Evolutionary conservation across 345 rosid genomes (phyloP).

Genomic region (Raphanus raphanistrum): DNA sequence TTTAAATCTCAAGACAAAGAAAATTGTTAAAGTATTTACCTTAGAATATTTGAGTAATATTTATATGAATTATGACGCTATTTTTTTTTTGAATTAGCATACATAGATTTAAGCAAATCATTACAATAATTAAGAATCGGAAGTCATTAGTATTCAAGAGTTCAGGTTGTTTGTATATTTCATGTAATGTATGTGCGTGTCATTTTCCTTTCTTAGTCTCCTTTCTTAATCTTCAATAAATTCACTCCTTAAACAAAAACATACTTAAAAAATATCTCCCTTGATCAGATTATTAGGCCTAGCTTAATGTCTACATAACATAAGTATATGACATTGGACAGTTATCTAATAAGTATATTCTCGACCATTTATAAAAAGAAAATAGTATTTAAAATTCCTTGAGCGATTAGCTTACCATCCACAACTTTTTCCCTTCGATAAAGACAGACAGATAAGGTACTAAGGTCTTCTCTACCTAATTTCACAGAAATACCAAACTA

Average conservation of each 20-base stretch:
- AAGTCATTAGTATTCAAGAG: conserved; percentile 19
- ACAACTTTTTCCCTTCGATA: conserved; percentile 29
- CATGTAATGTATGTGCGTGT: conserved; percentile 18
- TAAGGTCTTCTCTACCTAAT: conserved; percentile 34
- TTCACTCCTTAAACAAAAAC: neutral
- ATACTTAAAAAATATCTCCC: neutral
- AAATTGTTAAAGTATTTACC: neutral
- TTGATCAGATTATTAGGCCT: conserved; percentile 10
- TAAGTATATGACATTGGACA: conserved; percentile 16
- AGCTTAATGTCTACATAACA: conserved; percentile 13
- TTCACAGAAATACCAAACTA: conserved; percentile 22
- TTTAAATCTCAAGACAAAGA: neutral
- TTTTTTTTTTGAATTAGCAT: neutral
- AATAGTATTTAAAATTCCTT: conserved; percentile 18
- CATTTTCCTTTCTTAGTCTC: neutral
- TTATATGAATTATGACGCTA: neutral
- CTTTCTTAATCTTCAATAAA: neutral
- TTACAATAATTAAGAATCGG: conserved; percentile 15
- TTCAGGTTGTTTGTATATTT: conserved; percentile 10
- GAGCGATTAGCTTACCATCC: conserved; percentile 41
- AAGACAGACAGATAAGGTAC: conserved; percentile 17
- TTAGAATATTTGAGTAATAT: conserved; percentile 12
- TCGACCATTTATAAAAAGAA: conserved; percentile 8
- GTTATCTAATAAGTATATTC: conserved; percentile 29
- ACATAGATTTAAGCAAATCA: conserved; percentile 15